Evolutionary conservation across 768 basidiomycete species (phyloP).

Genomic region (Naganishia randhawae): DNA sequence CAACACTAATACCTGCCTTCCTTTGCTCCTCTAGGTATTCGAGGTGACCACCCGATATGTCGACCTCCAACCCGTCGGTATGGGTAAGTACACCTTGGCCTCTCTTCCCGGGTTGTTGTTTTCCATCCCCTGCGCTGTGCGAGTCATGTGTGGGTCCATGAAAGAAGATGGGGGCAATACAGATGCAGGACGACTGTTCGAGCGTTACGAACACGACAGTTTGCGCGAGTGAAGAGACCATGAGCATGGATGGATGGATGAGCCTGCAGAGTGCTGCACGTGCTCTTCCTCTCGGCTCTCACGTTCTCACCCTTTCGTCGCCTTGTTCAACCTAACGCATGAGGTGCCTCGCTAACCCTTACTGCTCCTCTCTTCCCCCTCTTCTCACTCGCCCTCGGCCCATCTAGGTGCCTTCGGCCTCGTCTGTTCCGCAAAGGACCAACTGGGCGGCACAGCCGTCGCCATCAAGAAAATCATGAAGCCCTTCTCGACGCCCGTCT

Average conservation of each 20-base stretch:
- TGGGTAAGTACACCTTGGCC: conserved; percentile 60
- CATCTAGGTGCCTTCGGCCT: conserved; percentile 97
- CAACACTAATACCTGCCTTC: background rate
- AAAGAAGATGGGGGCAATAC: no score
- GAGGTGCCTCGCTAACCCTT: background rate
- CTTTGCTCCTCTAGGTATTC: conserved; percentile 40
- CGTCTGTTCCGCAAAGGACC: conserved; percentile 93
- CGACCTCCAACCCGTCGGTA: conserved; percentile 97
- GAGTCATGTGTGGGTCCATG: no score
- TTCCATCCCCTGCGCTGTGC: conserved; percentile 46
- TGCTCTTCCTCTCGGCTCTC: no score
- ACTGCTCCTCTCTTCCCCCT: background rate
- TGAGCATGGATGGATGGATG: no score
- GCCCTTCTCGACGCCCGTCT: conserved; percentile 92
- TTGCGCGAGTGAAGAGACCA: no score
- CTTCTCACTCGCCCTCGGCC: conserved; percentile 18
- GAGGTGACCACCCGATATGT: conserved; percentile 98
- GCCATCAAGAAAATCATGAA: conserved; percentile 99
- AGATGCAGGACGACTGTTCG: no score
- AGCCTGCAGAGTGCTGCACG: no score
- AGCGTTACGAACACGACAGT: no score
- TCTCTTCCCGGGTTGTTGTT: no score
- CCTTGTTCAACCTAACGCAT: no score
- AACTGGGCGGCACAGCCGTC: conserved; percentile 85
- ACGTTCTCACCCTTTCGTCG: no score